Percentiles rank a stretch among this genome's conserved stretches.
phyloP scores from a whole-genome alignment of 129 eudicot species.

The Ambrosia trifida region DNA sequence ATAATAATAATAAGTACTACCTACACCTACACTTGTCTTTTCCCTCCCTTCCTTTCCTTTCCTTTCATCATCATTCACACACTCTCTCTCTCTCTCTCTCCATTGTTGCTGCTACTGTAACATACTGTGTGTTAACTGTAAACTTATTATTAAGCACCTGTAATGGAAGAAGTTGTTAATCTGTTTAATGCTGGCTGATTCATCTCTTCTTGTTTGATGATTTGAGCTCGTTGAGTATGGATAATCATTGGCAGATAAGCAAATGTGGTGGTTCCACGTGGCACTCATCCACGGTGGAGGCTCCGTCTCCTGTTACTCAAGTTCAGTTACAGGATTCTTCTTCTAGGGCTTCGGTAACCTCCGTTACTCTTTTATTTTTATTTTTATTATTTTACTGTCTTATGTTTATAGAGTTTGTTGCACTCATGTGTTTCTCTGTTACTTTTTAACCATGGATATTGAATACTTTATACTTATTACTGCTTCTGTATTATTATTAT shows the following conservation, averaged over 20 bases:
- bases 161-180: constrained; percentile 5
- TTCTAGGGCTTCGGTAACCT: constrained; percentile 30
- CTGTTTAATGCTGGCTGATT: constrained; percentile 21
- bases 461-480: background rate
- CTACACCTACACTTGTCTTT: constrained; percentile 31
- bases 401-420: background rate
- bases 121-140: constrained; percentile 17
- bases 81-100: constrained; percentile 11
- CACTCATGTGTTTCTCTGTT: constrained; percentile 11
- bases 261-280: constrained; percentile 35
- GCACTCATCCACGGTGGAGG: constrained; percentile 34
- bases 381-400: background rate
- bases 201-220: constrained; percentile 2
- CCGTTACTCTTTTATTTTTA: background rate
- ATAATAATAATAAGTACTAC: constrained; percentile 16
- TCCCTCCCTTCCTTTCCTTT: constrained; percentile 8
- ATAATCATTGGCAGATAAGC: constrained; percentile 30
- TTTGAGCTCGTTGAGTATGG: constrained; percentile 28
- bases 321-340: constrained; percentile 31
- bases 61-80: background rate
- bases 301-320: constrained; percentile 30
- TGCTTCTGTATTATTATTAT: background rate
- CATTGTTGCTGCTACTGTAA: constrained; percentile 7
- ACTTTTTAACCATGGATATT: background rate
- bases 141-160: constrained; percentile 9